Base-by-base conservation (phyloP, 495 filamentous ascomycete genomes). In the Cladorrhinum samala region DNA sequence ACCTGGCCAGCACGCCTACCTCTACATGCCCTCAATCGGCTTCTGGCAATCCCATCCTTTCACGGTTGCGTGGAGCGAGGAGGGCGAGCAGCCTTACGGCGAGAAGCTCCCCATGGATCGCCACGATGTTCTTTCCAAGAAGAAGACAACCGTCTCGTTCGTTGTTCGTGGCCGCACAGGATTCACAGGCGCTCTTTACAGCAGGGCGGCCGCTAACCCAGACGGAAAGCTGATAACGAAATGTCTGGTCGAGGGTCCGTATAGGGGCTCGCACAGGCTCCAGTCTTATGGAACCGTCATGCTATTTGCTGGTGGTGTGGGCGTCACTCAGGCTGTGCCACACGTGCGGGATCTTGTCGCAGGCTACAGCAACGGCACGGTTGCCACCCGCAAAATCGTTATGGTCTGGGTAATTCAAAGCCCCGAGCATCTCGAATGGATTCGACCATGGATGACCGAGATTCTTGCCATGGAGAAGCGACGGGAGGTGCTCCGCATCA, bases 401-500 rank as follows among this genome's bases (percentile, higher is more conserved):
- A 78, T 98, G 4, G 82, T 96, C 44, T 98, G 93, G 93, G 84
- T 85, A 42, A 88, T 98, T 49, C 88, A 92, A 58, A 87, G 77
- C 38, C 87, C 86, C 20, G 92, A 96, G 50, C 86, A 91, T 57
- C 79, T 98, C 21, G 83, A 91, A 63, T 98, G 93, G 93, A 88
- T 96, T 39, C 80, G 88, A 6, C 82, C 85, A 7, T 98, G 88
- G 88, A 98, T 98, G 93, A 92, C 95, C 55, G 77, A 88, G 63
- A 92, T 97, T 54, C 78, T 98, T 33, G 81, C 81, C 2, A 87
- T 96, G 76, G 87, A 90, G 8, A 79, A 77, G 43, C 83, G 93
- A 0, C 80, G 90, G 21, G 88, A 96, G 21, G 80, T 91, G 2
- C 81, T 98, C 38, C 79, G 82, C 39, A 84, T 97, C 52, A 82